Percentiles rank a stretch among this genome's conserved stretches.
Conservation (phyloP, 768 basidiomycete genomes). For the Omphalotus guepiniiformis region DNA sequence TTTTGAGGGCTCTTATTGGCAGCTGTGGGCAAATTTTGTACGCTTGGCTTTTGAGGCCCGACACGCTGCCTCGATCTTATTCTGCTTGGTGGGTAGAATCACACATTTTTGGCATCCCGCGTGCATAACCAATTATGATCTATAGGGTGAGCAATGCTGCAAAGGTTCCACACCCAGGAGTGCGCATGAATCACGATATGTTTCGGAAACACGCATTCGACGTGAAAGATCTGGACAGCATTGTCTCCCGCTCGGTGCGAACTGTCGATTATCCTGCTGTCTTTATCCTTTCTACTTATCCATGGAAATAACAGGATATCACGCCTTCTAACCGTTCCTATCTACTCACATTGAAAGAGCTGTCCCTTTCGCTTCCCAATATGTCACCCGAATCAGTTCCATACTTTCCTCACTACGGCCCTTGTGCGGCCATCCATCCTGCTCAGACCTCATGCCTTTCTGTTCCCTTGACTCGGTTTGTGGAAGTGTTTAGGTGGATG, state of each 20-base stretch:
- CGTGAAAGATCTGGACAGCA: slow-evolving; percentile 48
- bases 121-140: too few species aligned
- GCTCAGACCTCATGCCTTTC: slow-evolving; percentile 52
- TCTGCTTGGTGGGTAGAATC: slow-evolving; percentile 57
- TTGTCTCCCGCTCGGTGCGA: slow-evolving; percentile 47
- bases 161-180: slow-evolving; percentile 52
- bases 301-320: slow-evolving; percentile 55
- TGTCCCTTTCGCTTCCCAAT: slow-evolving; percentile 18
- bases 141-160: slow-evolving; percentile 69
- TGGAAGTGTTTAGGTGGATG: slow-evolving; percentile 81
- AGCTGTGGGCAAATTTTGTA: slow-evolving; percentile 89
- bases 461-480: slow-evolving; percentile 67
- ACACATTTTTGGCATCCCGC: too few species aligned
- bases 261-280: neutral
- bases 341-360: slow-evolving; percentile 40
- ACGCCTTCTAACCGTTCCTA: slow-evolving; percentile 45
- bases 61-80: slow-evolving; percentile 81
- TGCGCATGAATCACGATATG: slow-evolving; percentile 58
- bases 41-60: slow-evolving; percentile 70
- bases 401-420: slow-evolving; percentile 50
- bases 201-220: slow-evolving; percentile 57
- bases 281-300: neutral
- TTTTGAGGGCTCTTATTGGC: neutral
- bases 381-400: slow-evolving; percentile 22
- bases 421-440: slow-evolving; percentile 80